Conservation (phyloP, 495 filamentous ascomycete genomes). For the Penicillium subrubescens region DNA sequence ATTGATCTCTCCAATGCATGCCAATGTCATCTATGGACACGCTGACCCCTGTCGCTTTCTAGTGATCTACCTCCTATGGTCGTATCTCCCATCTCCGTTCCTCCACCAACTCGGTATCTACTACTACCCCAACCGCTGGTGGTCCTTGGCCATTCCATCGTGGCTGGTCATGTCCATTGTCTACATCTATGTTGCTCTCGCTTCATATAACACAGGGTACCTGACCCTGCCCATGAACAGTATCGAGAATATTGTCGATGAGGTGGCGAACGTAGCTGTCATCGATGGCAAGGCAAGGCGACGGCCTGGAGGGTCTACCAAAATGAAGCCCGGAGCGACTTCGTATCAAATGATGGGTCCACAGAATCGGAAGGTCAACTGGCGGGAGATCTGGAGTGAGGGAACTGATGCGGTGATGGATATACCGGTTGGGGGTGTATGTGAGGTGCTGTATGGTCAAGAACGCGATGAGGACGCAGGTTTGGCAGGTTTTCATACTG, state of each 20-base stretch:
- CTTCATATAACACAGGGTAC: constrained; percentile 85
- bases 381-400: constrained; percentile 81
- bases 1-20: background rate
- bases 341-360: constrained; percentile 52
- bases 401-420: constrained; percentile 98
- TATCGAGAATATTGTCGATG: constrained; percentile 90
- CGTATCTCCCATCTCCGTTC: constrained; percentile 88
- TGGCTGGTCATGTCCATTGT: constrained; percentile 87
- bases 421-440: constrained; percentile 94
- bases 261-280: constrained; percentile 80
- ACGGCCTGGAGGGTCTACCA: constrained; percentile 43
- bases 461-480: constrained; percentile 41
- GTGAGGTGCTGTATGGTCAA: constrained; percentile 70
- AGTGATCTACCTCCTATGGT: constrained; percentile 92
- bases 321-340: constrained; percentile 49
- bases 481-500: background rate
- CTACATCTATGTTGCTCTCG: constrained; percentile 93
- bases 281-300: constrained; percentile 72
- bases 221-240: constrained; percentile 79
- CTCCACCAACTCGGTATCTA: constrained; percentile 90
- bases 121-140: constrained; percentile 98
- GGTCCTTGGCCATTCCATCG: constrained; percentile 86
- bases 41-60: constrained; percentile 1
- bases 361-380: constrained; percentile 58
- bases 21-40: background rate